Evolutionary conservation across 1,139 yeast species (phyloP), one percentile per base, ranked within the genome.

Genomic region (Nakaseomyces glabratus): DNA sequence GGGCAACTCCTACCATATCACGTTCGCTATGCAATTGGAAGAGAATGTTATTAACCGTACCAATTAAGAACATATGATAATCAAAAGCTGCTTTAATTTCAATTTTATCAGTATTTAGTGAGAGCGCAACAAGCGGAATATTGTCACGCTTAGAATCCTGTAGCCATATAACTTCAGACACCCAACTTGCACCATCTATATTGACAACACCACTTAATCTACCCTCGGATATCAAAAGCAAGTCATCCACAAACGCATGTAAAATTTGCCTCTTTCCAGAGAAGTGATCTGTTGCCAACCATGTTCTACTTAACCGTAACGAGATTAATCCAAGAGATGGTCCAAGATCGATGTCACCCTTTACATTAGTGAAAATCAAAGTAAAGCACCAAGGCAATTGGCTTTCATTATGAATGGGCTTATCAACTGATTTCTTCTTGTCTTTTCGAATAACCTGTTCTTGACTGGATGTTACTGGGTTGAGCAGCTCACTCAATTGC

Each of bases 11-110:
- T 20, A 66, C 50, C 29, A 63, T 63, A 37, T 71, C 78, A 48
- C 69, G 73, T 50, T 80, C 84, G 52, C 88, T 88, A 52, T 71
- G 78, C 21, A 85, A 65, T 26, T 76, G 76, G 25, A 80, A 59
- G 6, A 69, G 63, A 20, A 76, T 62, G 1, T 65, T 62, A 15
- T 65, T 60, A 20, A 80, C 54, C 18, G 68, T 67, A 1, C 75
- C 71, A 35, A 88, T 69, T 12, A 82, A 71, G 58, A 90, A 85
- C 16, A 82, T 74, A 52, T 88, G 95, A 52, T 76, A 84, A 52
- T 90, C 97, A 50, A 88, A 74, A 0, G 90, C 75, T 6, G 76
- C 61, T 49, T 79, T 80, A 7, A 73, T 52, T 26, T 75, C 74
- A 13, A 84, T 47, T 8, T 66, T 61, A 2, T 65, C 73, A 29